Evolutionary conservation across 768 basidiomycete genomes (phyloP).

Genomic region (Baorangia bicolor): DNA sequence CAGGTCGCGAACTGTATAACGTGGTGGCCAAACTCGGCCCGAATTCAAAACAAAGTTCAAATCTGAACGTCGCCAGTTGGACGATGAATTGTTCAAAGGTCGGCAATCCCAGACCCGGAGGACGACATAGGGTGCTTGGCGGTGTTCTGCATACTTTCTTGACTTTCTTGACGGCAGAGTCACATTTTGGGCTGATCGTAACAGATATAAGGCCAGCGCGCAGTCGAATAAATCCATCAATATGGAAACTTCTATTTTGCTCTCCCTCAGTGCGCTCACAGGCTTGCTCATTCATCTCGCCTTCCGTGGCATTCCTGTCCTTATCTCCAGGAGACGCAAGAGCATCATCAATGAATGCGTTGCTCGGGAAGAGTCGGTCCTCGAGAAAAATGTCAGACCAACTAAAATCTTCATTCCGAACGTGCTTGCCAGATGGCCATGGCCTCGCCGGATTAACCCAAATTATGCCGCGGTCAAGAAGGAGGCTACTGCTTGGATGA

Average conservation of each 20-base stretch:
- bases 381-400: not conserved
- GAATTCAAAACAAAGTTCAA: too few species aligned
- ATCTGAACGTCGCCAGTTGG: too few species aligned
- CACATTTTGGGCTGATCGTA: not conserved
- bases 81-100: too few species aligned
- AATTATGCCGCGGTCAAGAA: not conserved
- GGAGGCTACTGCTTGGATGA: slow-evolving; percentile 9
- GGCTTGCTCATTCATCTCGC: not conserved
- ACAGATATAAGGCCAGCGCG: not conserved
- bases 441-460: slow-evolving; percentile 10
- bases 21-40: too few species aligned
- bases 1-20: too few species aligned
- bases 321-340: not conserved
- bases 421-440: slow-evolving; percentile 14
- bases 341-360: too few species aligned
- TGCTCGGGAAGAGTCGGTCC: not conserved
- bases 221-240: not conserved
- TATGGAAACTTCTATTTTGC: not conserved
- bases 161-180: too few species aligned
- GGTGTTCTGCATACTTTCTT: not conserved
- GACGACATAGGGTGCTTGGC: not conserved
- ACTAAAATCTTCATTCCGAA: slow-evolving; percentile 13
- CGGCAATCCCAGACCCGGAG: not conserved
- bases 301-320: not conserved
- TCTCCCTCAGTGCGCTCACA: not conserved